Percentiles rank a stretch among this genome's conserved stretches.
These are phyloP conservation scores for Cucurbita ficifolia DNA, from an alignment of 306 rosid species.

Conservation along the genomic window DNA sequence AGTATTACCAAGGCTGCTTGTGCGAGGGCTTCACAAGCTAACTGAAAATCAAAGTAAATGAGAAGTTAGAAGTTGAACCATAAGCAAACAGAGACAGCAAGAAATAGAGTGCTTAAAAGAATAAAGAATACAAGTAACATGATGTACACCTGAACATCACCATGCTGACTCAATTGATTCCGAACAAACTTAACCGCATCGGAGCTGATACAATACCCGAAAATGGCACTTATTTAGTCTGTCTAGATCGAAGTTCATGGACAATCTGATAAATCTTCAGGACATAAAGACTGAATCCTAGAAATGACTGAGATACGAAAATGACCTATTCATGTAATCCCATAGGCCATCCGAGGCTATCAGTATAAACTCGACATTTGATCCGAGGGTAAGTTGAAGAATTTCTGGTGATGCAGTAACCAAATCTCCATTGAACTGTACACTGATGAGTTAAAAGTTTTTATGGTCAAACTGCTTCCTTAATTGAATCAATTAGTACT, in stretches of 20 bases:
- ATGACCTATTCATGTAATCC: slow-evolving; percentile 87
- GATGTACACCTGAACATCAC: slow-evolving; percentile 70
- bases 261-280: neutral
- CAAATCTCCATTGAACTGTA: slow-evolving; percentile 66
- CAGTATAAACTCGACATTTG: slow-evolving; percentile 64
- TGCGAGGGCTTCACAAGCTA: slow-evolving; percentile 82
- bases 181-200: slow-evolving; percentile 77
- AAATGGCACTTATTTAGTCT: neutral
- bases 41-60: slow-evolving; percentile 28
- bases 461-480: neutral
- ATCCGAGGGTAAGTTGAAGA: slow-evolving; percentile 60
- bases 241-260: neutral
- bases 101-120: neutral
- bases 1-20: slow-evolving; percentile 62
- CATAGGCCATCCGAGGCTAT: slow-evolving; percentile 97
- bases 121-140: neutral
- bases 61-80: neutral
- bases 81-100: neutral
- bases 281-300: neutral
- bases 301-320: slow-evolving; percentile 1
- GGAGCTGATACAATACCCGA: slow-evolving; percentile 48
- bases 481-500: no score
- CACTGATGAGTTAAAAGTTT: slow-evolving; percentile 28
- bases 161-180: slow-evolving; percentile 62
- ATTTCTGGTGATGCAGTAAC: slow-evolving; percentile 71